phyloP scores from a whole-genome alignment of 1,284 basidiomycete genomes.

The Irpex rosettiformis region DNA sequence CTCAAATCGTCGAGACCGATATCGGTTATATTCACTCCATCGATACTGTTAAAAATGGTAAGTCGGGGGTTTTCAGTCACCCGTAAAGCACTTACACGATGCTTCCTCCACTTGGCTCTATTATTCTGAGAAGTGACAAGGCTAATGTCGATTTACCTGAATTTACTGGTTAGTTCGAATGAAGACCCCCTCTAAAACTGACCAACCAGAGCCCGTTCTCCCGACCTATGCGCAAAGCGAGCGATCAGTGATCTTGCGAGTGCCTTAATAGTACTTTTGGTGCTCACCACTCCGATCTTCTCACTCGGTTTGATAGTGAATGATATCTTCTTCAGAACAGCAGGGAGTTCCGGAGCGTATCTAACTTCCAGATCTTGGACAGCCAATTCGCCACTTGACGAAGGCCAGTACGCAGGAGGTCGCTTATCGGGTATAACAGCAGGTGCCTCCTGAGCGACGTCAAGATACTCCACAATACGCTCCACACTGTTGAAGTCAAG shows the following conservation, averaged over 20 bases:
- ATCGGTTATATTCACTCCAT: slow-evolving; percentile 78
- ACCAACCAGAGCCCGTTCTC: slow-evolving; percentile 58
- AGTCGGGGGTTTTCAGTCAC: too few relatives aligned
- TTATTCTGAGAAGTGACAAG: slow-evolving; percentile 74
- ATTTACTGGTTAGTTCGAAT: slow-evolving; percentile 13
- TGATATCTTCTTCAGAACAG: slow-evolving; percentile 65
- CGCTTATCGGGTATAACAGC: slow-evolving; percentile 49
- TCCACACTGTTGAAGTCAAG: slow-evolving; percentile 81
- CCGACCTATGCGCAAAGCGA: slow-evolving; percentile 42
- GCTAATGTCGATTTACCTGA: slow-evolving; percentile 72
- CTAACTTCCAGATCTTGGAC: slow-evolving; percentile 67
- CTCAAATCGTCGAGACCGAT: slow-evolving; percentile 84
- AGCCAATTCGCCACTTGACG: slow-evolving; percentile 49
- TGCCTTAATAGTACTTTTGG: background rate
- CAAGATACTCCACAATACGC: slow-evolving; percentile 79
- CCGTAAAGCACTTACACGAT: slow-evolving; percentile 71
- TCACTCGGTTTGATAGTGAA: slow-evolving; percentile 73
- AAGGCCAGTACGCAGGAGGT: slow-evolving; percentile 80
- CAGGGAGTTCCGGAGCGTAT: slow-evolving; percentile 73
- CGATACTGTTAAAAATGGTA: slow-evolving; percentile 49
- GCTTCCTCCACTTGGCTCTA: slow-evolving; percentile 69
- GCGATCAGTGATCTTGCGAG: background rate
- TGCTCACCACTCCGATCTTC: slow-evolving; percentile 68
- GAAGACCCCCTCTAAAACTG: background rate
- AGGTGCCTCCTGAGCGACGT: slow-evolving; percentile 78